Evolutionary conservation across 2,329 filamentous ascomycete genomes (phyloP).

Genomic region (Eutypa lata): DNA sequence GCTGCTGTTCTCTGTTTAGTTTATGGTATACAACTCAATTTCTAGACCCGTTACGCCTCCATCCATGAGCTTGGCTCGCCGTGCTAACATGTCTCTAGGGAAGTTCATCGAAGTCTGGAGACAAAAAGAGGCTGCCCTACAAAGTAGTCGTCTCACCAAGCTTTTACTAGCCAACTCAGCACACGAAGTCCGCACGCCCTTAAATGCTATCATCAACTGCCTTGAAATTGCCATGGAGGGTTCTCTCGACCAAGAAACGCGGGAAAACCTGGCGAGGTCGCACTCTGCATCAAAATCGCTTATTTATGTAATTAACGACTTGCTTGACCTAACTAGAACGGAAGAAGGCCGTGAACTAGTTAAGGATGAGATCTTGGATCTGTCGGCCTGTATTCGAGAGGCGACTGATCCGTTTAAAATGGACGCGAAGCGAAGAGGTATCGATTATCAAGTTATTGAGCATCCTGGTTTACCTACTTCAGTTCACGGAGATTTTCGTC

Average conservation of each 20-base stretch:
- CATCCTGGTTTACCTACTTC: slow-evolving; percentile 66
- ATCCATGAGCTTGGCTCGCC: neutral
- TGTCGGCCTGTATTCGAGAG: slow-evolving; percentile 69
- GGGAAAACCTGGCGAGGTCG: slow-evolving; percentile 79
- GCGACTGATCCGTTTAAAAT: slow-evolving; percentile 70
- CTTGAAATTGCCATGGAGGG: slow-evolving; percentile 88
- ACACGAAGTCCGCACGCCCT: slow-evolving; percentile 84
- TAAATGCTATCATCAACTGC: slow-evolving; percentile 95
- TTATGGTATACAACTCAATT: slow-evolving; percentile 57
- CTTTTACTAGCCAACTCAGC: slow-evolving; percentile 83
- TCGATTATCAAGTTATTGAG: slow-evolving; percentile 65
- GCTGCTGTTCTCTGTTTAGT: slow-evolving; percentile 84
- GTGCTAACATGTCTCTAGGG: slow-evolving; percentile 27
- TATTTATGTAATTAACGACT: slow-evolving; percentile 91
- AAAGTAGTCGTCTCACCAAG: slow-evolving; percentile 76
- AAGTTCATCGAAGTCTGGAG: slow-evolving; percentile 91
- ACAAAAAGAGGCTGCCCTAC: slow-evolving; percentile 80
- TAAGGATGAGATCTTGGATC: slow-evolving; percentile 77
- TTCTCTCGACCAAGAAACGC: slow-evolving; percentile 71
- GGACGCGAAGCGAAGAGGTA: slow-evolving; percentile 73
- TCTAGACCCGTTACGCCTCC: neutral
- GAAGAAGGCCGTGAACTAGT: slow-evolving; percentile 77
- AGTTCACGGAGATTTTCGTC: slow-evolving; percentile 76
- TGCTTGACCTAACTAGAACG: slow-evolving; percentile 83
- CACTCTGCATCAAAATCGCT: slow-evolving; percentile 90